phyloP scores from a whole-genome alignment of 2,329 filamentous ascomycete genomes.

The Alternaria sp. region DNA sequence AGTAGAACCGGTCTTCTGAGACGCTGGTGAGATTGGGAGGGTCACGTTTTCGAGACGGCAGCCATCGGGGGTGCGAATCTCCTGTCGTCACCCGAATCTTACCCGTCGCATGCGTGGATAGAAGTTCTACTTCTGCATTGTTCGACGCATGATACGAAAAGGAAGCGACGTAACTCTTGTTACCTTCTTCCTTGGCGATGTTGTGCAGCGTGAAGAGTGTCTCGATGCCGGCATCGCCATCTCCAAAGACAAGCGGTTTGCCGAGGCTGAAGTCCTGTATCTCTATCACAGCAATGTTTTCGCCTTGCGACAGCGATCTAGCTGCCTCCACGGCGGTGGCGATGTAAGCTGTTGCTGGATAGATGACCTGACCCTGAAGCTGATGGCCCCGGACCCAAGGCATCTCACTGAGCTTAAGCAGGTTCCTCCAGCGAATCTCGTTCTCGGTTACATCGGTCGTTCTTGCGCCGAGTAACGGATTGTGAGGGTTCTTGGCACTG shows the following conservation, averaged over 20 bases:
- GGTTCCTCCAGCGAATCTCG: neutral
- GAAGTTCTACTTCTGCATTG: neutral
- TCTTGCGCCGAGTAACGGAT: neutral
- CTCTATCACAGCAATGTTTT: neutral
- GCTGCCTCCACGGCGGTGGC: neutral
- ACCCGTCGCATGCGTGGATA: neutral
- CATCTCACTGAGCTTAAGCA: slow-evolving; percentile 2
- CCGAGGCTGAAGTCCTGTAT: neutral
- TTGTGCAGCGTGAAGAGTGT: neutral
- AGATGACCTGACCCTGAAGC: neutral
- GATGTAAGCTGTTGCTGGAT: neutral
- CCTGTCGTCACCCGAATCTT: neutral
- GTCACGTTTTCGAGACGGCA: neutral
- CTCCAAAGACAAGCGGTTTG: neutral
- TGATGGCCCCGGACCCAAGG: neutral
- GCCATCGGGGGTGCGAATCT: neutral
- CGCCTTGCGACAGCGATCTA: neutral
- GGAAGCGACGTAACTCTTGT: neutral
- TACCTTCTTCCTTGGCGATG: neutral
- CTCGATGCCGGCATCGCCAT: neutral
- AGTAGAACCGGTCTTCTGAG: neutral
- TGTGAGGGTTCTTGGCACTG: neutral
- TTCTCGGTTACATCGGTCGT: neutral
- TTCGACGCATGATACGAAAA: neutral
- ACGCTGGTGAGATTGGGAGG: neutral